Conservation (phyloP, 441 rosid genomes). For the Viola pubescens region DNA sequence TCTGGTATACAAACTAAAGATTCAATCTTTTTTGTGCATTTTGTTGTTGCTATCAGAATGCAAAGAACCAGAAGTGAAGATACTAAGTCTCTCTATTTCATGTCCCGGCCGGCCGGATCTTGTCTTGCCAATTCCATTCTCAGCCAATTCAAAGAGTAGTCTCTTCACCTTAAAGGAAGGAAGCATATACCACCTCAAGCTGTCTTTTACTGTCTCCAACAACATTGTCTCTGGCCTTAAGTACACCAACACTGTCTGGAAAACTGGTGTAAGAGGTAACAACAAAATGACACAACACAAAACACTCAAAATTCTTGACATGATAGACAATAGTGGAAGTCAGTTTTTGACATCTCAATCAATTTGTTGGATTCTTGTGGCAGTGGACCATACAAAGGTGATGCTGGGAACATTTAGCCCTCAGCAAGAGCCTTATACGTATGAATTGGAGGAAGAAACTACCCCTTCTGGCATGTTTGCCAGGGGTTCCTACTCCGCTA, state of each 20-base stretch:
- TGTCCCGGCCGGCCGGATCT: constrained; percentile 49
- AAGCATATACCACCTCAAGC: constrained; percentile 48
- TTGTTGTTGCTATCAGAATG: constrained; percentile 8
- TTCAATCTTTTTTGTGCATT: not conserved
- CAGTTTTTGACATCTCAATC: not conserved
- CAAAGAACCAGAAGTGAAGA: constrained; percentile 24
- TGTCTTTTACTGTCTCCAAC: constrained; percentile 53
- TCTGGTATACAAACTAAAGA: not conserved
- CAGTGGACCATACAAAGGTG: constrained; percentile 59
- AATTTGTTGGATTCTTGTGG: not conserved
- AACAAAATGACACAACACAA: not conserved
- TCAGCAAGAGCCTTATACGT: constrained; percentile 45
- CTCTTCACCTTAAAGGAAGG: constrained; percentile 80
- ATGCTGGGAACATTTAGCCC: constrained; percentile 82
- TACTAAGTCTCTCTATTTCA: constrained; percentile 27
- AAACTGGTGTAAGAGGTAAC: constrained; percentile 59
- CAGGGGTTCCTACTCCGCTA: constrained; percentile 67
- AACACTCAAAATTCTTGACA: not conserved
- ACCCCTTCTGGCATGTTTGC: constrained; percentile 74
- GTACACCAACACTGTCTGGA: constrained; percentile 70
- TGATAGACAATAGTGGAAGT: not conserved
- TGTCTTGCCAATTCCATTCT: constrained; percentile 36
- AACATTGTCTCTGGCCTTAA: constrained; percentile 76
- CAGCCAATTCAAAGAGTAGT: constrained; percentile 40
- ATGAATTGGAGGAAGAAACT: constrained; percentile 22